Base-by-base conservation (phyloP, 106 monocot genomes). In the Apostasia shenzhenica region DNA sequence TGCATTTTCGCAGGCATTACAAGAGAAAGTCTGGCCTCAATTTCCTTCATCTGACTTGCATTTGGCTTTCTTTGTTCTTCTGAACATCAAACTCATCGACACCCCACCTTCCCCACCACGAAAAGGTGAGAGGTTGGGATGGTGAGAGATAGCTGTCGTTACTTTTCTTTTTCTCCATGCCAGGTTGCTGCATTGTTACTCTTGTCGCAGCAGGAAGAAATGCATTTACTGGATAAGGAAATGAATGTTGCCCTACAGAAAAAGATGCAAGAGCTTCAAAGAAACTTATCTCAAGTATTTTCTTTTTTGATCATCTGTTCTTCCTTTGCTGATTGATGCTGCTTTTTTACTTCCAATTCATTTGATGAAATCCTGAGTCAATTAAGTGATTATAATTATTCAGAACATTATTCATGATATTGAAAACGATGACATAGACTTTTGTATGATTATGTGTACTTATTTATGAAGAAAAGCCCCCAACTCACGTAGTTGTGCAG, bases 191-290 rank as follows among this genome's bases (percentile, higher is more conserved):
- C 83, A 65, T 73, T 99, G 40, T 78, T 99, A 47, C 92, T 99
- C 55, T 77, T 99, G 72, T 99, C 99, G 12, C 99, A 99, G 63
- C 85, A 93, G 75, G 93, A 99, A 80, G 93, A 99, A 73, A 93
- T 89, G 41, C 78, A 99, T 82, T 70, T 99, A 61, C 56, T 89
- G 49, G 93, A 90, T 70, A 80, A 81, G 70, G 85, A 99, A 69
- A 71, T 76, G 51, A 81, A 93, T 79, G 45, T 59, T 72, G 89
- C 84, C 72, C 81, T 92, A 64, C 78, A 84, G 66, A 73, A 78
- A 64, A 95, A 86, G 78, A 61, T 93, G 48, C 81, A 83, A 67
- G 90, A 93, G 38, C 75, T 93, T 45, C 99, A 90, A 62, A 89
- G 61, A 54, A 92, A 85, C 73, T 80, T 99, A 70, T 73, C 78